Evolutionary conservation across 225 moss, liverwort and hornwort species (phyloP).

Genomic region (Climacium dendroides): DNA sequence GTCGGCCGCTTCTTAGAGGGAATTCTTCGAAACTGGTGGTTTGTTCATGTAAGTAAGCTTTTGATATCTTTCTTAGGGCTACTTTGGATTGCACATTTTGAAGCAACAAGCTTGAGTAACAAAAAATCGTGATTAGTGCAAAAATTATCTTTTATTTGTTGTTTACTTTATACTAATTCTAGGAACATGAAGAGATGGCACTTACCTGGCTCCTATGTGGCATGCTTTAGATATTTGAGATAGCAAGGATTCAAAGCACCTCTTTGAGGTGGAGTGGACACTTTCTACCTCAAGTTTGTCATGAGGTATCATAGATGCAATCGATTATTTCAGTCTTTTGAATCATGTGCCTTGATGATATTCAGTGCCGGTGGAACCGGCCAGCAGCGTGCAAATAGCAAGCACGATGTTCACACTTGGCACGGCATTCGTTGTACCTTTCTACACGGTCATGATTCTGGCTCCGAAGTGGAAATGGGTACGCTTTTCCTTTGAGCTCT

Average conservation of each 20-base stretch:
- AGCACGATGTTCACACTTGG: constrained; percentile 62
- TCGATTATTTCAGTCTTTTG: background rate
- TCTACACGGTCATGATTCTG: constrained; percentile 87
- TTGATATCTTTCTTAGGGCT: background rate
- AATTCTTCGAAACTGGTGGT: constrained; percentile 14
- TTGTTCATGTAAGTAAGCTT: constrained; percentile 25
- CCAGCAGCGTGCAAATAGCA: constrained; percentile 54
- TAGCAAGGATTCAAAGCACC: background rate
- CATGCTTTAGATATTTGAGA: background rate
- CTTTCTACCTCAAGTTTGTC: background rate
- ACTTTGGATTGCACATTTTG: background rate
- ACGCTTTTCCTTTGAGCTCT: background rate
- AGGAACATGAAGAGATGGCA: background rate
- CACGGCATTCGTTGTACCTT: constrained; percentile 87
- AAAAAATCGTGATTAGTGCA: background rate
- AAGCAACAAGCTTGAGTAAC: background rate
- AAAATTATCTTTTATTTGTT: background rate
- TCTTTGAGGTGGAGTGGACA: background rate
- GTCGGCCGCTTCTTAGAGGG: background rate
- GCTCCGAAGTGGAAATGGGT: constrained; percentile 93
- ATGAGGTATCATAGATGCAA: background rate
- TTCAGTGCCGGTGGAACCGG: constrained; percentile 41
- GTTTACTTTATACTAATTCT: background rate
- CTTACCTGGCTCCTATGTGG: background rate
- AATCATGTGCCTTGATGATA: background rate